Percentiles rank a stretch among this genome's conserved stretches.
These are phyloP conservation scores for Quercus phellos DNA, from an alignment of 331 rosid genomes.

Conservation along the genomic window DNA sequence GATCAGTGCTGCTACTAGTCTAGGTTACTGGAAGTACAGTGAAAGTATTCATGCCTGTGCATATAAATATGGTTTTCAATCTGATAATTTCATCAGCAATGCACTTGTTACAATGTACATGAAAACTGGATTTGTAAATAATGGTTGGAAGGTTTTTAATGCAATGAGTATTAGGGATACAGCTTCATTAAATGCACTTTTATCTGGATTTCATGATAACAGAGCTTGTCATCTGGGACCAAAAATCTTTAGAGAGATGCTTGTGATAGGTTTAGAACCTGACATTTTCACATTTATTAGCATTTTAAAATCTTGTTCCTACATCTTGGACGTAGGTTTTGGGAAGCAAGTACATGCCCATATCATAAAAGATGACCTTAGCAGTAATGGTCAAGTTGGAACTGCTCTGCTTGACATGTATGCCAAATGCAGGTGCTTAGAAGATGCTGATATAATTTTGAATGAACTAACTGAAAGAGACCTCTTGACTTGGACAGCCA, in stretches of 20 bases:
- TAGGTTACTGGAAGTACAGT: conserved; percentile 39
- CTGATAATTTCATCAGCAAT: conserved; percentile 41
- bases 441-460: conserved; percentile 40
- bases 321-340: conserved; percentile 36
- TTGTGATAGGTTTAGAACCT: conserved; percentile 49
- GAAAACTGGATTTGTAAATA: conserved; percentile 39
- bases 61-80: conserved; percentile 52
- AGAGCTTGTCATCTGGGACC: conserved; percentile 36
- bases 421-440: conserved; percentile 42
- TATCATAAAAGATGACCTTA: conserved; percentile 39
- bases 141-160: conserved; percentile 42
- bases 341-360: conserved; percentile 63
- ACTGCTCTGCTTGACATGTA: conserved; percentile 61
- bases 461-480: conserved; percentile 35
- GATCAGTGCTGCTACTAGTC: conserved; percentile 45
- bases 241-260: conserved; percentile 37
- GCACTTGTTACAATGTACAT: conserved; percentile 61
- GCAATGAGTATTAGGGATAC: conserved; percentile 41
- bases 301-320: conserved; percentile 54
- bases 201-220: conserved; percentile 48
- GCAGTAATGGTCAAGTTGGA: conserved; percentile 38
- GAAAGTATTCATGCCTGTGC: conserved; percentile 52
- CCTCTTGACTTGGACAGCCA: conserved; percentile 59
- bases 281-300: conserved; percentile 55
- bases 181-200: conserved; percentile 56